These are phyloP conservation scores for Hibiscus mutabilis DNA, from an alignment of 345 rosid species.

Conservation along the genomic window DNA sequence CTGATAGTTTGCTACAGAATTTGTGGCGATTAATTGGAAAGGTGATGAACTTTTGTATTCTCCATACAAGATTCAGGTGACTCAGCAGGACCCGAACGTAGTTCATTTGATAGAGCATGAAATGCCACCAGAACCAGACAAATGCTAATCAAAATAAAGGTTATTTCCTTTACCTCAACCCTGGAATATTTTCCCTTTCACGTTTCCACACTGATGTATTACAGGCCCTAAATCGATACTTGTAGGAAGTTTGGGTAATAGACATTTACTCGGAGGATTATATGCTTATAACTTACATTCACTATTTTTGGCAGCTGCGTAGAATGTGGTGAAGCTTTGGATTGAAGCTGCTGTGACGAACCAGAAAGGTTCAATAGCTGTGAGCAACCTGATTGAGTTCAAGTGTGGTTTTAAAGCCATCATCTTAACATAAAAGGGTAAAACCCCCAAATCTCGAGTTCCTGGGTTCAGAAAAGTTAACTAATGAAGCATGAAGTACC, in stretches of 20 bases:
- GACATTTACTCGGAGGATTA: too few species aligned
- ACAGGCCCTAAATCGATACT: too few species aligned
- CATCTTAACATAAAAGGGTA: background rate
- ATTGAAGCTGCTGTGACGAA: background rate
- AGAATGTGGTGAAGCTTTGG: background rate
- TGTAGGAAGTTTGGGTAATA: too few species aligned
- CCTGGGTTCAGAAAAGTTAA: background rate
- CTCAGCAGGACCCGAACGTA: slow-evolving; percentile 17
- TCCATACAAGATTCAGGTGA: slow-evolving; percentile 26
- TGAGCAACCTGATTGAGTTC: background rate
- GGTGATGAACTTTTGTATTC: slow-evolving; percentile 8
- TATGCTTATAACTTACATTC: background rate
- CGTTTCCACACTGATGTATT: too few species aligned
- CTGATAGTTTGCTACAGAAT: background rate
- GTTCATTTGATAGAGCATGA: slow-evolving; percentile 18
- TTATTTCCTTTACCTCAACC: background rate
- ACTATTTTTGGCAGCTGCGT: background rate
- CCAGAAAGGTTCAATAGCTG: background rate
- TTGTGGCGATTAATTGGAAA: background rate
- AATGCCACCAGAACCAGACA: slow-evolving; percentile 18
- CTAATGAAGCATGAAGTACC: background rate
- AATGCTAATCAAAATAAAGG: slow-evolving; percentile 1
- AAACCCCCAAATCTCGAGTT: background rate
- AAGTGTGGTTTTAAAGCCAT: background rate
- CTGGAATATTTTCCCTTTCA: too few species aligned